phyloP scores from a whole-genome alignment of 306 rosid species.

The Malus fusca region DNA sequence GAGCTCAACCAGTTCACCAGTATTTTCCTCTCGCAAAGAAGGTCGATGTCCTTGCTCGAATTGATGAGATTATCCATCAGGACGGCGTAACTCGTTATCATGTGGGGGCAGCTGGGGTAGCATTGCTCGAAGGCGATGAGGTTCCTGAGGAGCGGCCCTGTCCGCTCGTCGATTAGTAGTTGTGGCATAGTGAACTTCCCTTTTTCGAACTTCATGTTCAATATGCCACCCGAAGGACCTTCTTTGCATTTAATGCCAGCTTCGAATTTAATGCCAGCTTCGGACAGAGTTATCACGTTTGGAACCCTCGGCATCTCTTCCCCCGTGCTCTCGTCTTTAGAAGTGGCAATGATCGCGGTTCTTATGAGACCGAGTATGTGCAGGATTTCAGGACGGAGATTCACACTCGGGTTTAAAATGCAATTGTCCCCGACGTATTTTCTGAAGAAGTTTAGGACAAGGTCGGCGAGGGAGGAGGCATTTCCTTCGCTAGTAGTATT shows the following conservation, averaged over 20 bases:
- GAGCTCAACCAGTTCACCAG: background rate
- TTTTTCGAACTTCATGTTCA: background rate
- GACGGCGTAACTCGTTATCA: slow-evolving; percentile 5
- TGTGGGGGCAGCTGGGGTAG: background rate
- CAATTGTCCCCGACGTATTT: background rate
- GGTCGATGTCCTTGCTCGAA: background rate
- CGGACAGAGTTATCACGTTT: background rate
- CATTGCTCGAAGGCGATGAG: slow-evolving; percentile 6
- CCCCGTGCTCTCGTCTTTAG: no score
- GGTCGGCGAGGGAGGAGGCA: background rate
- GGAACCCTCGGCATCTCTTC: background rate
- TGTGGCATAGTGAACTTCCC: background rate
- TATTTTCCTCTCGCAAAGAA: background rate
- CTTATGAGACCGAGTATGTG: background rate
- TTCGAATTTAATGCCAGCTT: background rate
- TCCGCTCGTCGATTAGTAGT: background rate
- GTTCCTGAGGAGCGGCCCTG: background rate
- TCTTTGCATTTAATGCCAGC: background rate
- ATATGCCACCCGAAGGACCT: rapidly evolving
- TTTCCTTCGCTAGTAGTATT: background rate
- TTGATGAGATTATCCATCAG: slow-evolving; percentile 13
- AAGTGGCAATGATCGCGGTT: rapidly evolving
- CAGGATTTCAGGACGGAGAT: rapidly evolving
- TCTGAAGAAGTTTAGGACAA: background rate
- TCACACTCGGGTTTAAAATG: background rate